A percentile compares a stretch with the other conserved stretches of the same genome.
Conservation (phyloP, 2,329 filamentous ascomycete species). For the Fusarium mexicanum region DNA sequence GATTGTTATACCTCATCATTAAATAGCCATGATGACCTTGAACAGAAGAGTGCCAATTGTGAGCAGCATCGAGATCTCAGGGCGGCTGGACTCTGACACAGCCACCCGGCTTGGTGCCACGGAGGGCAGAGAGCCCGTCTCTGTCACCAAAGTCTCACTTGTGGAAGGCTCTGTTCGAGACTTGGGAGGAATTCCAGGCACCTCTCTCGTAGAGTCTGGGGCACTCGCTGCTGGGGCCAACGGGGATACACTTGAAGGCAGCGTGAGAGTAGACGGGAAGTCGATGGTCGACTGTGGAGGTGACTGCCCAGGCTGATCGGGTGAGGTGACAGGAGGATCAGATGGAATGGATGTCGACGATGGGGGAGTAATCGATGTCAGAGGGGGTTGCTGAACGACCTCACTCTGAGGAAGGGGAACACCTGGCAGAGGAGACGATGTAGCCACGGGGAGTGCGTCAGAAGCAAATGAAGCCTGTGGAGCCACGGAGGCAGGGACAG, state of each 20-base stretch:
- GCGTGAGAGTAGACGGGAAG: not conserved
- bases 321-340: not conserved
- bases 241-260: not conserved
- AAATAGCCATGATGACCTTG: constrained; percentile 36
- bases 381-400: not conserved
- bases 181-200: not conserved
- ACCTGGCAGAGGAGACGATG: not conserved
- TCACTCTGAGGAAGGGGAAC: not conserved
- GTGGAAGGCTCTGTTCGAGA: not conserved
- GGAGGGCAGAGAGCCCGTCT: constrained; percentile 37
- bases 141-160: constrained; percentile 22
- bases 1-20: not conserved
- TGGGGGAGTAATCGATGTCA: not conserved
- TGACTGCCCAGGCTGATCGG: not conserved
- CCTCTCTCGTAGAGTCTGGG: not conserved
- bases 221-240: not conserved
- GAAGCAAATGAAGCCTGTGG: constrained; percentile 14
- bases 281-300: not conserved
- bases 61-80: constrained; percentile 33
- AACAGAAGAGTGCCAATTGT: constrained; percentile 41
- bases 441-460: not conserved
- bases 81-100: constrained; percentile 41
- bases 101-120: constrained; percentile 40
- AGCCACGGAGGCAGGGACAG: not conserved
- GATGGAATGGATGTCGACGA: not conserved